phyloP scores from a whole-genome alignment of 805 yeast species.

The Candida glaebosa region DNA sequence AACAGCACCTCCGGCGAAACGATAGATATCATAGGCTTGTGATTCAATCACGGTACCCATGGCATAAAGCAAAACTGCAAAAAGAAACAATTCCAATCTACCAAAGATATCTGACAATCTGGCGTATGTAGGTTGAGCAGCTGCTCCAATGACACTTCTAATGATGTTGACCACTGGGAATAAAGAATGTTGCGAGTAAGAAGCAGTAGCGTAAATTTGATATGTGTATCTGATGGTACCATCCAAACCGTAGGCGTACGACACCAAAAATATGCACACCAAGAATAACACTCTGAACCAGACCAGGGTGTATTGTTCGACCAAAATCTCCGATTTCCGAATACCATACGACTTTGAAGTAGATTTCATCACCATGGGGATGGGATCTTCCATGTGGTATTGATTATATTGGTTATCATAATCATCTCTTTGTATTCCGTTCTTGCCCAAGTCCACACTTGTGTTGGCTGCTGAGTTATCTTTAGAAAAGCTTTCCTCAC shows the following conservation, averaged over 20 bases:
- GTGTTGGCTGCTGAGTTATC: not conserved
- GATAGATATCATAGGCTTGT: constrained; percentile 53
- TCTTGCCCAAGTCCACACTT: not conserved
- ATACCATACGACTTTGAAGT: constrained; percentile 5
- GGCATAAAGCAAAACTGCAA: constrained; percentile 52
- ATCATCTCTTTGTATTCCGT: not conserved
- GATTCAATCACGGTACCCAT: constrained; percentile 65
- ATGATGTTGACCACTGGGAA: constrained; percentile 58
- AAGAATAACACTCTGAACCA: constrained; percentile 41
- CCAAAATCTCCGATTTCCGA: constrained; percentile 4
- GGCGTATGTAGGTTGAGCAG: constrained; percentile 62
- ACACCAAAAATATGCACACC: constrained; percentile 48
- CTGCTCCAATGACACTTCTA: constrained; percentile 60
- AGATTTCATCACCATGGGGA: not conserved
- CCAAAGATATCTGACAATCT: constrained; percentile 67
- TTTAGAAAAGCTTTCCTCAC: not conserved
- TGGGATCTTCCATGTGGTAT: not conserved
- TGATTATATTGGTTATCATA: not conserved
- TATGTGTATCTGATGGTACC: constrained; percentile 45
- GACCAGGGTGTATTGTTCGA: constrained; percentile 6
- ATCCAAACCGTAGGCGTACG: constrained; percentile 61
- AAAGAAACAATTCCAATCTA: constrained; percentile 48
- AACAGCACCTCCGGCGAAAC: constrained; percentile 65
- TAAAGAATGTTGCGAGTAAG: constrained; percentile 53
- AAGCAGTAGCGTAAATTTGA: constrained; percentile 47